These are phyloP conservation scores for Evansstolkia leycettana DNA, from an alignment of 495 filamentous ascomycete genomes.

Conservation along the genomic window DNA sequence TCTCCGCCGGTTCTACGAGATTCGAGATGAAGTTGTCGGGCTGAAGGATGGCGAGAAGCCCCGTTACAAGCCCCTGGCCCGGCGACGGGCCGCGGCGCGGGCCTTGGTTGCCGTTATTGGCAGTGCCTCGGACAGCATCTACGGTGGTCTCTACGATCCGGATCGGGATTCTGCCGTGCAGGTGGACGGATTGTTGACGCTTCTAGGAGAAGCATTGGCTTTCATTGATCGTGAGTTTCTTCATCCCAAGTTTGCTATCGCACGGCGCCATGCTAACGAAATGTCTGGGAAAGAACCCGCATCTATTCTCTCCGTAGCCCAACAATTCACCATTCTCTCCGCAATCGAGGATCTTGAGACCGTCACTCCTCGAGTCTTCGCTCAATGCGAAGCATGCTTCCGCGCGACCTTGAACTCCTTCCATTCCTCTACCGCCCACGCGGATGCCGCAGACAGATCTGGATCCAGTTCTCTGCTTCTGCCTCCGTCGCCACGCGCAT, in stretches of 20 bases:
- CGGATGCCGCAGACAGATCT: constrained; percentile 28
- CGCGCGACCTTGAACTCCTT: constrained; percentile 32
- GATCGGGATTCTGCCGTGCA: constrained; percentile 65
- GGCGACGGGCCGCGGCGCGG: constrained; percentile 54
- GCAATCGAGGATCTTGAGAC: constrained; percentile 75
- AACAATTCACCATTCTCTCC: constrained; percentile 65
- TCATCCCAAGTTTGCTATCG: background rate
- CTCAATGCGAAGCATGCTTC: constrained; percentile 60
- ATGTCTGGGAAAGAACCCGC: constrained; percentile 13
- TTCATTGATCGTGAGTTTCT: constrained; percentile 58
- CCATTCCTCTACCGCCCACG: constrained; percentile 31
- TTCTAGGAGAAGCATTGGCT: constrained; percentile 70
- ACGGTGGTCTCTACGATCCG: constrained; percentile 75
- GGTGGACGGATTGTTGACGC: constrained; percentile 70
- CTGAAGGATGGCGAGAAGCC: constrained; percentile 27
- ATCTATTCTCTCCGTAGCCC: constrained; percentile 34
- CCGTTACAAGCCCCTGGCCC: constrained; percentile 32
- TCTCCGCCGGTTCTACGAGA: constrained; percentile 74
- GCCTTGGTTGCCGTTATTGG: constrained; percentile 67
- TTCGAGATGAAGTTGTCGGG: constrained; percentile 53
- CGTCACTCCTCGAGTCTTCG: constrained; percentile 55
- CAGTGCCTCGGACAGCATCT: constrained; percentile 78
- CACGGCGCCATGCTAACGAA: background rate
- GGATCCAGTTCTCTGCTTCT: constrained; percentile 7
- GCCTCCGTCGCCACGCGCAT: constrained; percentile 42